Percentiles rank a stretch among this genome's conserved stretches.
Conservation (phyloP, 352 stramenopile genomes). For the Phytophthora brassicae region DNA sequence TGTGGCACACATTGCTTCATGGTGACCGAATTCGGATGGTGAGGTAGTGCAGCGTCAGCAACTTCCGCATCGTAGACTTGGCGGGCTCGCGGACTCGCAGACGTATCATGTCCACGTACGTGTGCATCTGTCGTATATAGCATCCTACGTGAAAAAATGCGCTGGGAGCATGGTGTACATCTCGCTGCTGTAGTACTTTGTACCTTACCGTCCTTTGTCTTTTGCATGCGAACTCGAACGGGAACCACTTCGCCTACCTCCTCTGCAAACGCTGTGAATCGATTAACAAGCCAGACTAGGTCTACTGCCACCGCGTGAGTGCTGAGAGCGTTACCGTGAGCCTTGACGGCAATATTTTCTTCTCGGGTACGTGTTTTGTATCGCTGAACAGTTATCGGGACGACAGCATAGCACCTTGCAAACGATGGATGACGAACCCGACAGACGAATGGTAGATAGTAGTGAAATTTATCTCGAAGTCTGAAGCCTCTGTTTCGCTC, state of each 20-base stretch:
- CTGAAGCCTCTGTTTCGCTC: not conserved
- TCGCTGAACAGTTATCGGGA: too few relatives aligned
- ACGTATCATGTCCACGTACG: not conserved
- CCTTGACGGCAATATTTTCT: not conserved
- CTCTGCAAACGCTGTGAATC: slow-evolving; percentile 2
- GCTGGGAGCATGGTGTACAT: slow-evolving; percentile 8
- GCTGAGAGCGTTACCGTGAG: not conserved
- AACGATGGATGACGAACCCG: too few relatives aligned
- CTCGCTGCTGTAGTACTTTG: slow-evolving; percentile 10
- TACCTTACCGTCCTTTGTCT: not conserved
- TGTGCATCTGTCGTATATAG: slow-evolving; percentile 17
- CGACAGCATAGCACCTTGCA: too few relatives aligned
- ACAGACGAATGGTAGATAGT: too few relatives aligned
- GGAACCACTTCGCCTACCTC: too few relatives aligned
- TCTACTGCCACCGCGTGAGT: not conserved
- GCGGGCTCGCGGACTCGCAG: not conserved
- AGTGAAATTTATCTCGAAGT: too few relatives aligned
- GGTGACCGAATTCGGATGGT: slow-evolving; percentile 3
- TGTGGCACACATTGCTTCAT: slow-evolving; percentile 10
- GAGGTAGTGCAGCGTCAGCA: slow-evolving; percentile 9
- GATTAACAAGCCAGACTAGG: not conserved
- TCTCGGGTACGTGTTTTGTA: not conserved
- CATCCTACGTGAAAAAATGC: slow-evolving; percentile 15
- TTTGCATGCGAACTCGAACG: too few relatives aligned
- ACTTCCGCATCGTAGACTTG: not conserved